Evolutionary conservation across 306 rosid genomes (phyloP).

Genomic region (apple (Malus domestica)): ASM211411v1 NC_041792.1:30284407-30284906

Average conservation of each 20-base stretch:
- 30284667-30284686: not conserved
- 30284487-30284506: not conserved
- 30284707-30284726: slow-evolving; percentile 7
- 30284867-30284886: too few relatives aligned
- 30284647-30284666: not conserved
- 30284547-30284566: not conserved
- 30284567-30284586: not conserved
- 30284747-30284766: slow-evolving; percentile 19
- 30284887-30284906: not conserved
- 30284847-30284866: slow-evolving; percentile 52
- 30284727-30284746: slow-evolving; percentile 44
- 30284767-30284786: slow-evolving; percentile 78
- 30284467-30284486: not conserved
- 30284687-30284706: not conserved
- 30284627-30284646: not conserved
- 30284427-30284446: not conserved
- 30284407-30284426: too few relatives aligned
- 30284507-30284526: not conserved
- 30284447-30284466: not conserved
- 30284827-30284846: slow-evolving; percentile 60
- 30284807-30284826: slow-evolving; percentile 62
- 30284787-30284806: slow-evolving; percentile 80
- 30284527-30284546: not conserved
- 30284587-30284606: not conserved
- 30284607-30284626: not conserved